phyloP scores from a whole-genome alignment of 164 flowering plant species.

The Piper betle region DNA sequence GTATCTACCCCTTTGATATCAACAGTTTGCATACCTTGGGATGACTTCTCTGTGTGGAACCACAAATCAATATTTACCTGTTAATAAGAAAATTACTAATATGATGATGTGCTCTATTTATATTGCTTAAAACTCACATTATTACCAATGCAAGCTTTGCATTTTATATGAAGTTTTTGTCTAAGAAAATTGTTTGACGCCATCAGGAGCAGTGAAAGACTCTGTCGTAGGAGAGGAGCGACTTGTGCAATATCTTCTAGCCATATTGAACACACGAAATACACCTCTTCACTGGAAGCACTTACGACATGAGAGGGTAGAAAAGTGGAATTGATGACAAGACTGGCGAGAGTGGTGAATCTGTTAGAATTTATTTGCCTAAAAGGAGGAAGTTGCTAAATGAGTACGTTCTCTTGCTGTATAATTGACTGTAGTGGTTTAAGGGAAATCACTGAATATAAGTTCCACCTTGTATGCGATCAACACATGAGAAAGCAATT shows the following conservation, averaged over 20 bases:
- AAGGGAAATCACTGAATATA: too few species aligned
- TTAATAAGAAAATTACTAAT: too few species aligned
- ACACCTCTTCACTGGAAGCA: slow-evolving; percentile 90
- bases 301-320: slow-evolving; percentile 25
- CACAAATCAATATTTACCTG: too few species aligned
- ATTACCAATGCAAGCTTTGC: not conserved
- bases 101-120: too few species aligned
- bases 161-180: too few species aligned
- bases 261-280: slow-evolving; percentile 59
- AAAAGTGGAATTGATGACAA: slow-evolving; percentile 19
- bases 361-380: slow-evolving; percentile 34
- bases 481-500: too few species aligned
- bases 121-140: too few species aligned
- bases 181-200: not conserved
- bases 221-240: slow-evolving; percentile 97
- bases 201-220: slow-evolving; percentile 79
- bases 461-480: too few species aligned
- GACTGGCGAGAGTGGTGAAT: slow-evolving; percentile 25
- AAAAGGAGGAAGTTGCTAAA: slow-evolving; percentile 27
- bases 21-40: too few species aligned
- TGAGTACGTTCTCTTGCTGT: slow-evolving; percentile 13
- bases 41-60: too few species aligned
- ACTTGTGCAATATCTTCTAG: slow-evolving; percentile 72
- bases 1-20: too few species aligned
- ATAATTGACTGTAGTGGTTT: not conserved